These are phyloP conservation scores for Prunus padus DNA, from an alignment of 306 rosid genomes.

Conservation along the genomic window DNA sequence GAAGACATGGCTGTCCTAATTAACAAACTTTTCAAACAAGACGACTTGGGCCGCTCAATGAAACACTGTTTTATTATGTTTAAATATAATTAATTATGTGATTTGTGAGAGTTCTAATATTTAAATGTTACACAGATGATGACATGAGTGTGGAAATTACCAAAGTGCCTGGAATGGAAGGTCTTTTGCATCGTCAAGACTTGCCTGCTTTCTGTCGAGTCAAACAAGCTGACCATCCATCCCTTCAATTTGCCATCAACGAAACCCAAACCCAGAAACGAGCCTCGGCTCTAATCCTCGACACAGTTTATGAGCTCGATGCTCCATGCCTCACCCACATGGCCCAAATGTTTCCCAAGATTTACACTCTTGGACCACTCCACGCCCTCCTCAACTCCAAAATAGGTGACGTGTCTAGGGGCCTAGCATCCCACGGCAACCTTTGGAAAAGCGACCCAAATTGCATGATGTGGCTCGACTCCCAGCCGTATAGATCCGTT, in stretches of 20 bases:
- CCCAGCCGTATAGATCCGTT: neutral
- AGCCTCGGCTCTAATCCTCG: slow-evolving; percentile 12
- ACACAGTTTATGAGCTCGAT: slow-evolving; percentile 4
- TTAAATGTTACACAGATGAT: too few relatives aligned
- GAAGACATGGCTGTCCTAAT: too few relatives aligned
- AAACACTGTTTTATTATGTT: too few relatives aligned
- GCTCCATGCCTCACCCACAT: neutral
- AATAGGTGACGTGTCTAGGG: neutral
- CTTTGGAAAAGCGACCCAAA: neutral
- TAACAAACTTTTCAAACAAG: too few relatives aligned
- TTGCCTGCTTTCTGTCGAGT: neutral
- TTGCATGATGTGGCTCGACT: slow-evolving; percentile 14
- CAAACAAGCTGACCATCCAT: neutral
- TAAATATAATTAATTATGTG: too few relatives aligned
- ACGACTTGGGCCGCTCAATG: too few relatives aligned
- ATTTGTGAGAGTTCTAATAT: neutral
- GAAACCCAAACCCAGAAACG: neutral
- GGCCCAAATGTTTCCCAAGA: neutral
- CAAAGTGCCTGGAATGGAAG: neutral
- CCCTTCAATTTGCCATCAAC: neutral
- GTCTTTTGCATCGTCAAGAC: neutral
- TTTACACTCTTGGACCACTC: slow-evolving; percentile 17
- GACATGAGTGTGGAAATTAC: slow-evolving; percentile 9
- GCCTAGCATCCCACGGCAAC: neutral
- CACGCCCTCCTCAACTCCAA: neutral